These are phyloP conservation scores for Cajanus cajan DNA, from an alignment of 306 rosid species.

Conservation along the genomic window DNA sequence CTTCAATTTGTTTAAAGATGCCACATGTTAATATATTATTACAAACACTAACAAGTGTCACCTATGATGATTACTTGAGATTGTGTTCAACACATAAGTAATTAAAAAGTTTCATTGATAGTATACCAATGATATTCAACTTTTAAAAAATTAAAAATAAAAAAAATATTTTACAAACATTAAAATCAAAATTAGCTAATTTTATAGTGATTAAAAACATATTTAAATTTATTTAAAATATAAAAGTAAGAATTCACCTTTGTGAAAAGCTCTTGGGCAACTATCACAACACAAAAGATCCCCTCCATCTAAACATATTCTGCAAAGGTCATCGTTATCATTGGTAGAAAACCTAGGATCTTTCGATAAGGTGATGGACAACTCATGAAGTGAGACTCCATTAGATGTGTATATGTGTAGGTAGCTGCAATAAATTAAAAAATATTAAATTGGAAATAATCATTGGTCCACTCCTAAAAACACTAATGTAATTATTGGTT, in stretches of 20 bases:
- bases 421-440: constrained; percentile 51
- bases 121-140: too few species aligned
- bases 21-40: too few species aligned
- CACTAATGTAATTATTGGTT: background rate
- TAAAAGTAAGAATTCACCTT: constrained; percentile 39
- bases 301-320: constrained; percentile 62
- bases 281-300: constrained; percentile 70
- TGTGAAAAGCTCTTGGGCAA: constrained; percentile 72
- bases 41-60: too few species aligned
- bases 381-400: constrained; percentile 76
- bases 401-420: constrained; percentile 60
- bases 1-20: too few species aligned
- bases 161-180: too few species aligned
- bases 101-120: too few species aligned
- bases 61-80: too few species aligned
- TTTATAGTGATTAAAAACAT: too few species aligned
- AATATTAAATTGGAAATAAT: constrained; percentile 4
- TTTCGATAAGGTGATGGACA: constrained; percentile 54
- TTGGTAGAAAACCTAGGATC: constrained; percentile 38
- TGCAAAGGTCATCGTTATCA: constrained; percentile 65
- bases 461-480: background rate
- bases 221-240: background rate
- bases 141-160: too few species aligned
- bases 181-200: too few species aligned
- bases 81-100: too few species aligned